These are phyloP conservation scores for Aureobasidium sp. DNA, from an alignment of 2,329 filamentous ascomycete species.

Conservation along the genomic window DNA sequence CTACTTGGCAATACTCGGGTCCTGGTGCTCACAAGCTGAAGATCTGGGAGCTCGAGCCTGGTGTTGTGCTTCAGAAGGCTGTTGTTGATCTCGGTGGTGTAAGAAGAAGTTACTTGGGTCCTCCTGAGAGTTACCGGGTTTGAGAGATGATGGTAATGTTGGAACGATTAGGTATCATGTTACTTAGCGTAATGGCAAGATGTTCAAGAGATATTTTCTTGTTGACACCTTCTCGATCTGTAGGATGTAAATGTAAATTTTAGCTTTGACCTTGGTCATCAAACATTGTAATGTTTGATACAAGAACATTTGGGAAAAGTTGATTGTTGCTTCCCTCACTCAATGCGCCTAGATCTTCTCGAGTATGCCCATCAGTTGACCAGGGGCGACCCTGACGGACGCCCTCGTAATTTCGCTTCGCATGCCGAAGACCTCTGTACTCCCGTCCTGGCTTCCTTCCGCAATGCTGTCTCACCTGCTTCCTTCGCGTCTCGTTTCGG, in stretches of 20 bases:
- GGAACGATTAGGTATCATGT: background rate
- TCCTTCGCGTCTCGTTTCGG: background rate
- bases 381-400: background rate
- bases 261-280: too few species aligned
- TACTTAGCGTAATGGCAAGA: background rate
- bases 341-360: too few species aligned
- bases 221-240: too few species aligned
- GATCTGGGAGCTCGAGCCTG: constrained; percentile 39
- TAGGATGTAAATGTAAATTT: too few species aligned
- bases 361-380: too few species aligned
- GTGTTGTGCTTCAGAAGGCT: constrained; percentile 33
- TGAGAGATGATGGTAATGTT: constrained; percentile 11
- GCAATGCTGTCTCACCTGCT: background rate
- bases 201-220: background rate
- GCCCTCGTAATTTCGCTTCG: too few species aligned
- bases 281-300: too few species aligned
- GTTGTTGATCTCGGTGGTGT: constrained; percentile 28
- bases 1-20: constrained; percentile 26
- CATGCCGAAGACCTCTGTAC: too few species aligned
- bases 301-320: too few species aligned
- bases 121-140: constrained; percentile 26
- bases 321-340: too few species aligned
- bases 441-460: background rate
- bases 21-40: constrained; percentile 35
- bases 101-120: constrained; percentile 27